These are phyloP conservation scores for Aspergillus vadensis DNA, from an alignment of 2,329 filamentous ascomycete genomes.

Conservation along the genomic window DNA sequence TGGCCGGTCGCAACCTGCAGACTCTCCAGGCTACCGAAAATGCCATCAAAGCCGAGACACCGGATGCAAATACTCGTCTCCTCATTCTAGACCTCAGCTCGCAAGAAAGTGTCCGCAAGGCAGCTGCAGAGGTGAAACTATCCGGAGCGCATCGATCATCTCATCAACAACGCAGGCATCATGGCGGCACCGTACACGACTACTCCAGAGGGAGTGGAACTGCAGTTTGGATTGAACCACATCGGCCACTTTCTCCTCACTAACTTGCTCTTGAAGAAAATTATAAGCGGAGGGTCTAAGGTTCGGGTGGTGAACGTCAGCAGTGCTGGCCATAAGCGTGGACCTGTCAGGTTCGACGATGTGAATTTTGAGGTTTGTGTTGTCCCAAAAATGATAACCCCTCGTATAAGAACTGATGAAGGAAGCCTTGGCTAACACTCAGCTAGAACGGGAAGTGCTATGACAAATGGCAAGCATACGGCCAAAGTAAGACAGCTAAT, in stretches of 20 bases:
- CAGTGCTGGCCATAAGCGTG: background rate
- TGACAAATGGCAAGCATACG: conserved; percentile 13
- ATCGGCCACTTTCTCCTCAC: conserved; percentile 4
- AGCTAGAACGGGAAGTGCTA: background rate
- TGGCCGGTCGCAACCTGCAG: background rate
- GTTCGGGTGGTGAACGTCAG: conserved; percentile 6
- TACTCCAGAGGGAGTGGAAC: background rate
- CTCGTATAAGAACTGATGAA: too few relatives aligned
- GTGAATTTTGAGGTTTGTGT: background rate
- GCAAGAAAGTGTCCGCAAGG: background rate
- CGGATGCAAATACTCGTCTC: background rate
- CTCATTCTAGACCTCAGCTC: background rate
- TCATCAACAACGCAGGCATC: conserved; percentile 2
- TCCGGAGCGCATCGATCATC: background rate
- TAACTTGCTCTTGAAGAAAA: background rate
- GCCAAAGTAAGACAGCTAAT: conserved; percentile 7
- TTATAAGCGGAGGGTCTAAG: background rate
- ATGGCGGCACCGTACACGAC: conserved; percentile 5
- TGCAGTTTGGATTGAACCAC: conserved; percentile 8
- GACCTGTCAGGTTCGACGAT: background rate
- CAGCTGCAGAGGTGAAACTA: background rate
- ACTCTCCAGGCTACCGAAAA: background rate
- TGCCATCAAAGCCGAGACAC: background rate
- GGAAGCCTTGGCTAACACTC: background rate
- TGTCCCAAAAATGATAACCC: background rate